Evolutionary conservation across 306 rosid genomes (phyloP).

Genomic region (Begonia fuchsioides): DNA sequence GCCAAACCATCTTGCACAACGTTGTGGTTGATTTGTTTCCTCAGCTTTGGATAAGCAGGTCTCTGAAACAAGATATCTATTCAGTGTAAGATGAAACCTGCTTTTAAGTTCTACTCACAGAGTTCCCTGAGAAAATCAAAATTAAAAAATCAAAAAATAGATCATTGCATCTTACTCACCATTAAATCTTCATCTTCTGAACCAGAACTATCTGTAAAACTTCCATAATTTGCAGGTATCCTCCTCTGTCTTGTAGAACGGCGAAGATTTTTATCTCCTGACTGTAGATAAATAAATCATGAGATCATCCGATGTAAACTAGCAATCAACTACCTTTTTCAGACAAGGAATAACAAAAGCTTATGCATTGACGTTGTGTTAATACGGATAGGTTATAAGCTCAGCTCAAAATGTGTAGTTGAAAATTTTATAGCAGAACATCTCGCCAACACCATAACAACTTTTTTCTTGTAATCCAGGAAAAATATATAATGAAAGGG

Average conservation of each 20-base stretch:
- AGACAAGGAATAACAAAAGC: too few species aligned
- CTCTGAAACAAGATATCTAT: slow-evolving; percentile 35
- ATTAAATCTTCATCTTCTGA: slow-evolving; percentile 54
- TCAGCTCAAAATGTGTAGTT: too few species aligned
- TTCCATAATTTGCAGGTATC: slow-evolving; percentile 29
- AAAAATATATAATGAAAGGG: too few species aligned
- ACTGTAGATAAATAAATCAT: slow-evolving; percentile 14
- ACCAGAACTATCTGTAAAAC: slow-evolving; percentile 49
- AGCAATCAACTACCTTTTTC: too few species aligned
- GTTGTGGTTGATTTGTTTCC: slow-evolving; percentile 32
- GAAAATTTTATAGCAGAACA: too few species aligned
- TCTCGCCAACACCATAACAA: too few species aligned
- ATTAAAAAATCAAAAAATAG: slow-evolving; percentile 13
- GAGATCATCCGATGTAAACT: too few species aligned
- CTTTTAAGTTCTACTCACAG: slow-evolving; percentile 11
- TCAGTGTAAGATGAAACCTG: background rate
- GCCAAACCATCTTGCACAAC: slow-evolving; percentile 34
- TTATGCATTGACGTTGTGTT: too few species aligned
- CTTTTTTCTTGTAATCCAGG: too few species aligned
- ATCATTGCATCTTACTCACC: slow-evolving; percentile 22
- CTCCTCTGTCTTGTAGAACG: slow-evolving; percentile 69
- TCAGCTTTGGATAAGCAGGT: slow-evolving; percentile 25
- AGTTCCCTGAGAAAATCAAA: background rate
- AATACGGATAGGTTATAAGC: too few species aligned
- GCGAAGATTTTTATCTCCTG: slow-evolving; percentile 42